Evolutionary conservation across 2,329 filamentous ascomycete species (phyloP), one percentile per base, ranked within the genome.

Genomic region (Allantophomopsis lycopodina): DNA sequence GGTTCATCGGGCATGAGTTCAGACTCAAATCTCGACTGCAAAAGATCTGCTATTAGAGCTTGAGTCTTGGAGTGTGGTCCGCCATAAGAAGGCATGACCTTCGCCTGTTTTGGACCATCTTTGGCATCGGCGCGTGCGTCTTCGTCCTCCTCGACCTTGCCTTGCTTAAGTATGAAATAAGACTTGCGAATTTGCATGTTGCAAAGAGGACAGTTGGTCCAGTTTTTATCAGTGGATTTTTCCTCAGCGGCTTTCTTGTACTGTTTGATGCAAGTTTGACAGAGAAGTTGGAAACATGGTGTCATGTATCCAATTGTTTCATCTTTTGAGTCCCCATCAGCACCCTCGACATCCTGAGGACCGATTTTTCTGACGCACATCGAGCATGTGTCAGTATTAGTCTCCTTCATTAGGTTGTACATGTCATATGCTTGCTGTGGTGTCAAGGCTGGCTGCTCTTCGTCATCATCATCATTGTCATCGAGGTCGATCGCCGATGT

Each of bases 31-130:
- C 76, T 74, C 38, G 76, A 75, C 38, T 68, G 65, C 1, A 82
- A 59, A 7, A 98, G 71, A 45, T 85, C 78, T n/a, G 79, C 65
- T 0, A 98, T 55, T 2, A 98, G 66, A 2, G 84, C 86, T 42
- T 73, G 77, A 1, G 91, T 94, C 63, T 98, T 98, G 5, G 88
- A 94, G 53, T 94, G 87, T 0, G 89, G 89, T 0, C 88, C 88
- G 34, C 71, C 69, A 55, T 96, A 98, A 34, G 67, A 73, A 17
- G 74, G 75, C 10, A 80, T 52, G 37, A 68, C 65, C 52, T 79
- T 82, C 37, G 69, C 70, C 12, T 68, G 63, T 45, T 71, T 78
- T 2, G 62, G 51, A 10, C 45, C 46, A 13, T 52, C 47, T 32
- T 54, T 56, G 15, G 44, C 35, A 35, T 51, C 52, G 1, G 48